phyloP scores from a whole-genome alignment of 106 monocot species.

The Acorus calamus region DNA sequence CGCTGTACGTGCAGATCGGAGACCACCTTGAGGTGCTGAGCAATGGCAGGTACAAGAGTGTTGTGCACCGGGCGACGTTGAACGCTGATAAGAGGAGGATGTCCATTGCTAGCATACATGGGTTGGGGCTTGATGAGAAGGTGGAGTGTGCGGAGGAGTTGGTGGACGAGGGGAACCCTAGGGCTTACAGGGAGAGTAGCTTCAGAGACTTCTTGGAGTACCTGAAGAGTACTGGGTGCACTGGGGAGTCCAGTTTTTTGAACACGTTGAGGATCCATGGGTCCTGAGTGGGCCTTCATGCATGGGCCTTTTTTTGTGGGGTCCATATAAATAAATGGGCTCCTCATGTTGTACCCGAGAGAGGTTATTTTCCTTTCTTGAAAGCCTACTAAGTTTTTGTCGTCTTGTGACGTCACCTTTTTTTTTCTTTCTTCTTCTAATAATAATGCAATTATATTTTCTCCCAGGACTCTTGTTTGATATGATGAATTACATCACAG shows the following conservation, averaged over 20 bases:
- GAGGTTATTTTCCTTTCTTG: too few species aligned
- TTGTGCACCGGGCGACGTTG: slow-evolving; percentile 39
- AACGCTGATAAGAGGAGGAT: slow-evolving; percentile 16
- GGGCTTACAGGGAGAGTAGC: slow-evolving; percentile 43
- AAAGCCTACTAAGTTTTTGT: too few species aligned
- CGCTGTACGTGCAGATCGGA: slow-evolving; percentile 53
- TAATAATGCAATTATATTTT: too few species aligned
- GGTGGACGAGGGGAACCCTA: slow-evolving; percentile 37
- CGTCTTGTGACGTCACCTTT: too few species aligned
- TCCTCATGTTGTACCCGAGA: too few species aligned
- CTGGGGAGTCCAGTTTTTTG: slow-evolving; percentile 6
- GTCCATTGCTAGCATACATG: slow-evolving; percentile 61
- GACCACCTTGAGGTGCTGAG: slow-evolving; percentile 56
- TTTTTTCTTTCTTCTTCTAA: too few species aligned
- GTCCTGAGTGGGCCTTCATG: not conserved
- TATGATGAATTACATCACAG: too few species aligned
- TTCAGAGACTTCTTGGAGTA: slow-evolving; percentile 44
- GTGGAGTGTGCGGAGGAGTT: slow-evolving; percentile 36
- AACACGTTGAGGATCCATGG: slow-evolving; percentile 5
- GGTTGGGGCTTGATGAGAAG: slow-evolving; percentile 35
- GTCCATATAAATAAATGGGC: too few species aligned
- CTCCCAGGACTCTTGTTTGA: too few species aligned
- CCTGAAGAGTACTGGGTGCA: slow-evolving; percentile 1
- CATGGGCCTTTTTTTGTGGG: too few species aligned
- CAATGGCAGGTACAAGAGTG: slow-evolving; percentile 43